phyloP scores from a whole-genome alignment of 352 stramenopile species.

The Pythium utonaiense region DNA sequence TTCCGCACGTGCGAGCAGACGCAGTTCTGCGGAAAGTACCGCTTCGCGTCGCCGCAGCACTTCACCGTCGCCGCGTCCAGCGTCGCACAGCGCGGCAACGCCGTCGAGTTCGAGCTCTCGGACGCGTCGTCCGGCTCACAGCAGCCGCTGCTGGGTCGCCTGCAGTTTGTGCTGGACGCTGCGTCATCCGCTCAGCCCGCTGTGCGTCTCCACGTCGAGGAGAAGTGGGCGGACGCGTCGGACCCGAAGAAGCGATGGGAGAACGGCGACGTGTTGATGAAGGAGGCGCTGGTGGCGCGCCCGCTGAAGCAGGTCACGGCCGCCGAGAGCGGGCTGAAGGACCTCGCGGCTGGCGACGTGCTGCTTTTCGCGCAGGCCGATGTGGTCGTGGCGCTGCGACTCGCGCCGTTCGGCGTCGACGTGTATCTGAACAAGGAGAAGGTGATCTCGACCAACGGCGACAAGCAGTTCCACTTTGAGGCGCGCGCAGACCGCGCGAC shows the following conservation, averaged over 20 bases:
- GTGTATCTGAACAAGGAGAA: slow-evolving; percentile 64
- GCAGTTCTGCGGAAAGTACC: slow-evolving; percentile 93
- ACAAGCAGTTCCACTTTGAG: slow-evolving; percentile 74
- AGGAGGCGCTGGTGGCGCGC: slow-evolving; percentile 30
- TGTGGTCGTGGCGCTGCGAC: slow-evolving; percentile 50
- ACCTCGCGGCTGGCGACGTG: slow-evolving; percentile 19
- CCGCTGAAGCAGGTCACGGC: slow-evolving; percentile 33
- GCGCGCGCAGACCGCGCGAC: slow-evolving; percentile 65
- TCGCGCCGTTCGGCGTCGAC: slow-evolving; percentile 57
- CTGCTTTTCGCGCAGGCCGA: slow-evolving; percentile 35
- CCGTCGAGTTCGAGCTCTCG: slow-evolving; percentile 47
- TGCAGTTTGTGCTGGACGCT: slow-evolving; percentile 52
- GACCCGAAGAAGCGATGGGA: slow-evolving; percentile 61
- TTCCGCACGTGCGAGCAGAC: slow-evolving; percentile 98
- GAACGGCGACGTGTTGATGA: slow-evolving; percentile 43
- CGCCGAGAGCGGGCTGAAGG: slow-evolving; percentile 33
- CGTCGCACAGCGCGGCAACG: slow-evolving; percentile 27
- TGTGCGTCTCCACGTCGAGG: slow-evolving; percentile 51
- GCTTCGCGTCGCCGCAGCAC: slow-evolving; percentile 29
- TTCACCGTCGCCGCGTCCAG: slow-evolving; percentile 37
- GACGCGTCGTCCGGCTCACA: slow-evolving; percentile 7
- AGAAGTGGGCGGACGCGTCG: slow-evolving; percentile 45
- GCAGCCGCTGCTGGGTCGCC: slow-evolving; percentile 32
- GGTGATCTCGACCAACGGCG: slow-evolving; percentile 57
- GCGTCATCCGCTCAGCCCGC: slow-evolving; percentile 34